phyloP scores from a whole-genome alignment of 192 early-diverging fungal genomes.

The Podila verticillata region DNA sequence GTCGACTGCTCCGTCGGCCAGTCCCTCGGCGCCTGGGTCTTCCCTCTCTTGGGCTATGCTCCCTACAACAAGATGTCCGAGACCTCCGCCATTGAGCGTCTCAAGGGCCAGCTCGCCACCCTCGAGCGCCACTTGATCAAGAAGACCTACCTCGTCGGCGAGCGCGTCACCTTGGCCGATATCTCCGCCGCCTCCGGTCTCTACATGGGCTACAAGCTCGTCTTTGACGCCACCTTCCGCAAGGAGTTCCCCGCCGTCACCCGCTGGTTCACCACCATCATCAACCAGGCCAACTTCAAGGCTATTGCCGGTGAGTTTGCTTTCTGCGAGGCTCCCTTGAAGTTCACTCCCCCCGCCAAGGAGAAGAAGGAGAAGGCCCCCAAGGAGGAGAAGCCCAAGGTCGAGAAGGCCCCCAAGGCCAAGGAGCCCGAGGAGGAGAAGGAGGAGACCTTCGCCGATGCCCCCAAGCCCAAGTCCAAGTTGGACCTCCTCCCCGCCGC shows the following conservation, averaged over 20 bases:
- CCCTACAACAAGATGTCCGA: slow-evolving; percentile 65
- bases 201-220: slow-evolving; percentile 53
- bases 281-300: slow-evolving; percentile 88
- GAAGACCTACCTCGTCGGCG: slow-evolving; percentile 95
- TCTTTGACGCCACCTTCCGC: slow-evolving; percentile 84
- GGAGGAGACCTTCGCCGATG: slow-evolving; percentile 70
- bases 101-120: slow-evolving; percentile 68
- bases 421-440: slow-evolving; percentile 63
- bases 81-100: slow-evolving; percentile 75
- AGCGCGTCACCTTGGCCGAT: slow-evolving; percentile 92
- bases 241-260: slow-evolving; percentile 86
- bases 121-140: slow-evolving; percentile 83
- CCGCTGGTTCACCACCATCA: slow-evolving; percentile 91
- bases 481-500: slow-evolving; percentile 88
- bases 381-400: slow-evolving; percentile 62
- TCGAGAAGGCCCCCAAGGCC: slow-evolving; percentile 61
- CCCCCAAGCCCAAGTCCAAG: slow-evolving; percentile 92
- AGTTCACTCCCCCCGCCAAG: slow-evolving; percentile 65
- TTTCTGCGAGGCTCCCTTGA: slow-evolving; percentile 70
- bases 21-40: slow-evolving; percentile 52
- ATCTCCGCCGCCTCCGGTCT: slow-evolving; percentile 74
- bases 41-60: slow-evolving; percentile 56
- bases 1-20: slow-evolving; percentile 64
- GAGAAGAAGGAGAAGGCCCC: slow-evolving; percentile 72
- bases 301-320: slow-evolving; percentile 76